Evolutionary conservation across 75 land plant species (phyloP).

Genomic region (Chamaecyparis obtusa): DNA sequence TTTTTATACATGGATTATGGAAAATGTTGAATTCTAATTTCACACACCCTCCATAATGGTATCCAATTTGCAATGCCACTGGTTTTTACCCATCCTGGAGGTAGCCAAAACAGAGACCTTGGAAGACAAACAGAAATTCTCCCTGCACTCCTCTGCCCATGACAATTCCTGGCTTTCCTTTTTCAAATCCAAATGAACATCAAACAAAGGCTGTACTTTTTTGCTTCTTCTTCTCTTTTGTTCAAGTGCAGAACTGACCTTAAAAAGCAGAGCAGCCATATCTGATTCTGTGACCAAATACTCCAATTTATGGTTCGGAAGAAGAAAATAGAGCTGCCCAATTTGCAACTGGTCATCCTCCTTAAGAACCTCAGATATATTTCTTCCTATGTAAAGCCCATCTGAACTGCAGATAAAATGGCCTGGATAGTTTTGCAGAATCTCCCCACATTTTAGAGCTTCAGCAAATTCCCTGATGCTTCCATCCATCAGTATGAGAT

Average conservation of each 20-base stretch:
- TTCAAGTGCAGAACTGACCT: conserved; percentile 4
- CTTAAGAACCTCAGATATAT: conserved; percentile 25
- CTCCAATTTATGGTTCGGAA: conserved; percentile 26
- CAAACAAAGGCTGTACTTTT: neutral
- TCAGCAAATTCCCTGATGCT: neutral
- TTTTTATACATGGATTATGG: too few species aligned
- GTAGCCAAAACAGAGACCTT: too few species aligned
- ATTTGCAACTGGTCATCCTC: conserved; percentile 18
- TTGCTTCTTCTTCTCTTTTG: neutral
- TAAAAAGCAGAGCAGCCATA: conserved; percentile 35
- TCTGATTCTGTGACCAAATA: conserved; percentile 21
- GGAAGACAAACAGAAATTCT: too few species aligned
- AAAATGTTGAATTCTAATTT: too few species aligned
- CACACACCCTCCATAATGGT: too few species aligned
- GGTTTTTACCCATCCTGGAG: too few species aligned
- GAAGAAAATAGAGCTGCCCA: conserved; percentile 44
- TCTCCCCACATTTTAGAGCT: neutral
- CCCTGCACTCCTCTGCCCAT: too few species aligned
- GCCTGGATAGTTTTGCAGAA: neutral
- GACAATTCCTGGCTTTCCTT: neutral
- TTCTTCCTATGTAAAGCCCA: conserved; percentile 22
- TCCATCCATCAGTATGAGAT: conserved; percentile 2
- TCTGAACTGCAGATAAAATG: conserved; percentile 52
- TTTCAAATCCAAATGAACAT: neutral
- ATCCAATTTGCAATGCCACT: too few species aligned